A percentile compares a stretch with the other conserved stretches of the same genome.
phyloP scores from a whole-genome alignment of 106 monocot species.

The Dioscorea dumetorum region DNA sequence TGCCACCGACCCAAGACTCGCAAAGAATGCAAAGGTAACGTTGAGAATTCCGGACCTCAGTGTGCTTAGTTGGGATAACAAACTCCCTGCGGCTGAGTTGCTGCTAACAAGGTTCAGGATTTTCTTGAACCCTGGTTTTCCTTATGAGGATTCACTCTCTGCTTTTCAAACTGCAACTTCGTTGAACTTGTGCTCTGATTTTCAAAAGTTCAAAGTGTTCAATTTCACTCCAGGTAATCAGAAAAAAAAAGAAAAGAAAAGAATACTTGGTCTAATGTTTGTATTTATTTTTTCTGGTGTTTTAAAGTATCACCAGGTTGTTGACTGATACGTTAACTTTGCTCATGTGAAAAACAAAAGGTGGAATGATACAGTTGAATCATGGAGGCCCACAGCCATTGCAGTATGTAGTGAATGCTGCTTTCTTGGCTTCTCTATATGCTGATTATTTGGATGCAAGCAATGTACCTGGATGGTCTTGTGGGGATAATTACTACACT shows the following conservation, averaged over 20 bases:
- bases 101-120: constrained; percentile 69
- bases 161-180: constrained; percentile 49
- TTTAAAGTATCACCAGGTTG: background rate
- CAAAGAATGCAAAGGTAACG: constrained; percentile 56
- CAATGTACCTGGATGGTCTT: constrained; percentile 59
- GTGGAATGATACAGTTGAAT: constrained; percentile 71
- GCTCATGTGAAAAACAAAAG: constrained; percentile 10
- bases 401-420: constrained; percentile 48
- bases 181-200: constrained; percentile 50
- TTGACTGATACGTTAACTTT: background rate
- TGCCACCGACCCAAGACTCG: constrained; percentile 50
- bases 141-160: constrained; percentile 71
- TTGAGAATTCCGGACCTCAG: constrained; percentile 30
- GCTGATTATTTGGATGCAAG: constrained; percentile 67
- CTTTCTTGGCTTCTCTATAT: constrained; percentile 63
- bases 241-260: too few relatives aligned
- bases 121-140: constrained; percentile 84
- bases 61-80: constrained; percentile 97
- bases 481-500: constrained; percentile 62
- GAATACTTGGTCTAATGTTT: background rate
- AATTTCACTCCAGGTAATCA: constrained; percentile 65
- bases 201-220: constrained; percentile 53
- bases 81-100: constrained; percentile 74
- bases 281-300: background rate
- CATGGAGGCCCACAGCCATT: constrained; percentile 59